A percentile compares a stretch with the other conserved stretches of the same genome.
Conservation (phyloP, 2,329 filamentous ascomycete species). For the Fusarium sp. region DNA sequence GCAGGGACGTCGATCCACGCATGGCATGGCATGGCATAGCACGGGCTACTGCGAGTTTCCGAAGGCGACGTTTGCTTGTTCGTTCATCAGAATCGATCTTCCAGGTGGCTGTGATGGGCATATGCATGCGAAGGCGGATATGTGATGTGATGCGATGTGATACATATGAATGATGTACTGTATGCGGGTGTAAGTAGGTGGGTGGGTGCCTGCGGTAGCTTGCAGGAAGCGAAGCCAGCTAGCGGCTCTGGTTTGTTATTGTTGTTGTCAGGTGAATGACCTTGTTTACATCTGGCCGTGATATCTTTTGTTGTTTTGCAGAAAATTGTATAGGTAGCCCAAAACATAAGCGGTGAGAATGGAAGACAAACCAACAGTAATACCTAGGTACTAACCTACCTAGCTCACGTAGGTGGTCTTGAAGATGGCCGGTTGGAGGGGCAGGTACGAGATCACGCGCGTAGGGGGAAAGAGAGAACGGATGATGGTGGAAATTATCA, state of each 20-base stretch:
- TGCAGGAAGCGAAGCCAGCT: constrained; percentile 8
- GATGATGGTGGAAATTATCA: background rate
- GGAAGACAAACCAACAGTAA: constrained; percentile 21
- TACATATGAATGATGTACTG: constrained; percentile 35
- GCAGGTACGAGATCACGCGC: constrained; percentile 10
- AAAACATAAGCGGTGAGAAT: constrained; percentile 29
- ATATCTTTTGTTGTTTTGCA: constrained; percentile 16
- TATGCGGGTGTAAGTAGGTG: constrained; percentile 30
- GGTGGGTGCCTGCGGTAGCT: constrained; percentile 41
- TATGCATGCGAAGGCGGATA: constrained; percentile 44
- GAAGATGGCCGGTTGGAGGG: constrained; percentile 26
- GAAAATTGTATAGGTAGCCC: background rate
- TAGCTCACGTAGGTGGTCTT: constrained; percentile 21
- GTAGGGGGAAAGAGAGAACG: constrained; percentile 1
- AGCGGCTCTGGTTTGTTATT: constrained; percentile 26
- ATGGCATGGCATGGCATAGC: constrained; percentile 7
- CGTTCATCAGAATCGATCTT: constrained; percentile 41
- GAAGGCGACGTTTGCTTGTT: constrained; percentile 25
- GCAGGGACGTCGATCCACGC: constrained; percentile 44
- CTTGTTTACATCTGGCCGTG: constrained; percentile 27
- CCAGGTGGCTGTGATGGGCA: constrained; percentile 45
- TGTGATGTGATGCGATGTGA: constrained; percentile 36
- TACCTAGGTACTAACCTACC: background rate
- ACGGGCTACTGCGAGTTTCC: constrained; percentile 27
- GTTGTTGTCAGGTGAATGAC: constrained; percentile 36